Conservation (phyloP, 768 basidiomycete genomes). For the Pulveroboletus ravenelii region DNA sequence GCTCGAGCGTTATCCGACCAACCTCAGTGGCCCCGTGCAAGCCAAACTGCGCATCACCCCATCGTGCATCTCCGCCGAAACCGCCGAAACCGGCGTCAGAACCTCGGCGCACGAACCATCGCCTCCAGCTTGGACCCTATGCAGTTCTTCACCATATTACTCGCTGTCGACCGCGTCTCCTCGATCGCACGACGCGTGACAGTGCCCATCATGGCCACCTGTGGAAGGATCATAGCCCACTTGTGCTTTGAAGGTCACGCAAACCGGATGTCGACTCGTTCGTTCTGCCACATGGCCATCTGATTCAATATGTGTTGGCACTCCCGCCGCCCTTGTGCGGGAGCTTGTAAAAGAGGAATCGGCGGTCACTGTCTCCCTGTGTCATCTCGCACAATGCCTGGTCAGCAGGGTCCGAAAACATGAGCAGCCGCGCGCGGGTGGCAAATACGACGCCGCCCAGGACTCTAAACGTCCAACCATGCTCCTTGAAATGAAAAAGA, state of each 20-base stretch:
- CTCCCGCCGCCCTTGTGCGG: conserved; percentile 95
- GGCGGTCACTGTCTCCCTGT: conserved; percentile 33
- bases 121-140: too few relatives aligned
- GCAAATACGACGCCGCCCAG: conserved; percentile 42
- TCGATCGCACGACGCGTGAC: too few relatives aligned
- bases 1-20: conserved; percentile 99
- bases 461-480: conserved; percentile 91
- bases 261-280: conserved; percentile 51
- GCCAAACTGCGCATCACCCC: conserved; percentile 93
- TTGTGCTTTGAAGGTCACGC: conserved; percentile 37
- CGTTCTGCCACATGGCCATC: conserved; percentile 81
- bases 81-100: too few relatives aligned
- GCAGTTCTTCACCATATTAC: too few relatives aligned
- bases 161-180: too few relatives aligned
- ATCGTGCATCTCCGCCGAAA: conserved; percentile 87
- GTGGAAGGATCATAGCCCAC: conserved; percentile 90
- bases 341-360: conserved; percentile 79
- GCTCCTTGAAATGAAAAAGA: conserved; percentile 75
- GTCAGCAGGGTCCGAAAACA: conserved; percentile 64
- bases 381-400: conserved; percentile 46
- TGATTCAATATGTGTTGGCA: conserved; percentile 89
- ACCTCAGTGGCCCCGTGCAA: conserved; percentile 94
- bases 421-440: conserved; percentile 43
- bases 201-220: too few relatives aligned
- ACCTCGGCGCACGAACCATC: too few relatives aligned